A percentile compares a stretch with the other conserved stretches of the same genome.
Evolutionary conservation across 1,284 basidiomycete genomes (phyloP).

Genomic region (Coniophora puteana): DNA sequence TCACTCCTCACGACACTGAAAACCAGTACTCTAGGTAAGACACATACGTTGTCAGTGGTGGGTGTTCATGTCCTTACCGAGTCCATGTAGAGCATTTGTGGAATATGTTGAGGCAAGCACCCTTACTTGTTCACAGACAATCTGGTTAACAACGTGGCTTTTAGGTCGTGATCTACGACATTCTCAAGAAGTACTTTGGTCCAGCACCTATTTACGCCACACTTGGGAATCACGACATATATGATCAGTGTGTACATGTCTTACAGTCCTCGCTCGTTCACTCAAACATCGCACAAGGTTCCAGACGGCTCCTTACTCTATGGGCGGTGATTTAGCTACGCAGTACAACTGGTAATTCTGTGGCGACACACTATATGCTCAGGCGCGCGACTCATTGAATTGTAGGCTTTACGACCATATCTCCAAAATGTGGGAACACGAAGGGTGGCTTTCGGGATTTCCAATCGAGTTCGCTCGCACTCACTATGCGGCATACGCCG

Average conservation of each 20-base stretch:
- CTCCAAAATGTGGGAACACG: constrained; percentile 62
- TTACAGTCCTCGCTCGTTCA: constrained; percentile 11
- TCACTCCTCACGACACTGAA: constrained; percentile 69
- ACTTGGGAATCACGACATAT: constrained; percentile 75
- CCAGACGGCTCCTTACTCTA: constrained; percentile 58
- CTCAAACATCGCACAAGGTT: constrained; percentile 38
- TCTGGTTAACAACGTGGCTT: constrained; percentile 3
- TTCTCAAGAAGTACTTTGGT: constrained; percentile 58
- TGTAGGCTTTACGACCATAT: constrained; percentile 75
- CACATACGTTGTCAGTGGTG: neutral
- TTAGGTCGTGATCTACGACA: constrained; percentile 61
- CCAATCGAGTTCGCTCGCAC: constrained; percentile 58
- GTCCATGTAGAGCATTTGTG: constrained; percentile 34
- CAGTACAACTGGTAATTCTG: constrained; percentile 61
- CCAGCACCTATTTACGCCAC: constrained; percentile 68
- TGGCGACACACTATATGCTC: neutral
- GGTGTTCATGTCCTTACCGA: constrained; percentile 3
- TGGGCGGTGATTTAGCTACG: constrained; percentile 47
- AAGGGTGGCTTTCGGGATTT: constrained; percentile 65
- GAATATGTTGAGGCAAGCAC: constrained; percentile 54
- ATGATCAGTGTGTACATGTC: constrained; percentile 43
- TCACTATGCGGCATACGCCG: constrained; percentile 74
- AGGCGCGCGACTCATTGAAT: neutral
- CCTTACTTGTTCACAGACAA: constrained; percentile 2
- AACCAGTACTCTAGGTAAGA: constrained; percentile 58